Conservation (phyloP, 1,284 basidiomycete species). For the Ceratobasidium sp. region DNA sequence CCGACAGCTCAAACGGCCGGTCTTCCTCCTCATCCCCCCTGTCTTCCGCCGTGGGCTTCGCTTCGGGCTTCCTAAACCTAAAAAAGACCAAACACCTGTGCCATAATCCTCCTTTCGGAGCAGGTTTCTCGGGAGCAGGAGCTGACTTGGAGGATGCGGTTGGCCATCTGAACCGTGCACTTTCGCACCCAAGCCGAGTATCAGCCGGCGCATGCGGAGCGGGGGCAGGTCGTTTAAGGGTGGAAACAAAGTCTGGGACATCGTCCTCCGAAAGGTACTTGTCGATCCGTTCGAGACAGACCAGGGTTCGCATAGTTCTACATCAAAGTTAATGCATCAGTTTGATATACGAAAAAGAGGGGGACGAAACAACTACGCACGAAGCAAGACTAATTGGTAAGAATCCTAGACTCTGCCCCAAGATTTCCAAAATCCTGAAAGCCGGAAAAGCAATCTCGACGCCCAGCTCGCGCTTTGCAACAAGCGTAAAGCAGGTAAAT, state of each 20-base stretch:
- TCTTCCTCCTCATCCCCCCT: not conserved
- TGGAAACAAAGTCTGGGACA: conserved; percentile 9
- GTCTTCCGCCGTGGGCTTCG: not conserved
- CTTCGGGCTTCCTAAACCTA: conserved; percentile 13
- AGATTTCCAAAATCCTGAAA: conserved; percentile 38
- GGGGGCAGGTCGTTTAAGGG: not conserved
- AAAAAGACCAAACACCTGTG: not conserved
- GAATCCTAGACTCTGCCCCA: conserved; percentile 38
- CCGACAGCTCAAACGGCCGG: conserved; percentile 33
- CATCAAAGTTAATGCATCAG: not conserved
- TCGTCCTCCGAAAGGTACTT: conserved; percentile 38
- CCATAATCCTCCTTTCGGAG: not conserved
- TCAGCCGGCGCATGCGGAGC: conserved; percentile 19
- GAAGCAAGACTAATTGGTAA: conserved; percentile 47
- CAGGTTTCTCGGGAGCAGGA: conserved; percentile 16
- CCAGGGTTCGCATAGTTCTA: conserved; percentile 22
- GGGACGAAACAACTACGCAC: not conserved
- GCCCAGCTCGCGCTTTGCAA: conserved; percentile 33
- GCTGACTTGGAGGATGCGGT: not conserved
- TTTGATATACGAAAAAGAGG: not conserved
- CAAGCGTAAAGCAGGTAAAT: conserved; percentile 41
- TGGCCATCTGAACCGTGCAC: conserved; percentile 33
- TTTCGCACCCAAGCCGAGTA: conserved; percentile 25
- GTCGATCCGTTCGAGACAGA: conserved; percentile 28
- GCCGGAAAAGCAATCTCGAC: conserved; percentile 47